Base-by-base conservation (phyloP, 164 flowering plant genomes). In the Vitis vinifera region DNA sequence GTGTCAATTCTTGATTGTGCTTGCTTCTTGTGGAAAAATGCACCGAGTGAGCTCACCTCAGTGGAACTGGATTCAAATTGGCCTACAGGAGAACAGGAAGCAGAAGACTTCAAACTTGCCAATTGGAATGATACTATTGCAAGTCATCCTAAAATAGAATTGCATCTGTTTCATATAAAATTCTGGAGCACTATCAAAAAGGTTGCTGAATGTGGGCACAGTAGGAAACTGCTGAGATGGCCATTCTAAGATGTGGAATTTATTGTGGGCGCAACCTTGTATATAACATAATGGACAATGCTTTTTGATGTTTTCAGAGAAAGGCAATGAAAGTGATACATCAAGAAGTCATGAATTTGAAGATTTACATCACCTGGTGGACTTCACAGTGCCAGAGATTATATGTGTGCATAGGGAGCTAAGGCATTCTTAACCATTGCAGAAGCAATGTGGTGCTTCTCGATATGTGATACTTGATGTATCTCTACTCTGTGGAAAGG, bases 401-500 rank as follows among this genome's bases (percentile, higher is more conserved):
- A 47, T 81, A 47, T n/a, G 61, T 56, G 78, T 75, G 15, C 71
- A 81, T 19, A 61, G 55, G 53, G 81, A 81, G 65, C 61, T 75
- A 30, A 80, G 55, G 71, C 81, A 17, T 55, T 52, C 50, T 59
- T 83, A 9, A 70, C 76, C 44, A 17, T 64, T 55, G 61, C 37
- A 3, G 86, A 83, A 68, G 84, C 82, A 29, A 77, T 83, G 84
- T 83, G 84, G 84, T 59, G 63, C 31, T 63, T 83, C 55, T 71
- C 81, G 47, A 65, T 83, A 3, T 70, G 78, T 73, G 84, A 83
- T 67, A 23, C 11, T 81, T 65, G 71, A 79, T 59, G 55, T 83
- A 4, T 53, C 61, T 52, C 76, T 61, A 23, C 79, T 81, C 2
- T 78, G 84, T 70, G 63, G 12, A 23, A 17, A 23, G 56, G 77